Evolutionary conservation across 2,329 filamentous ascomycete species (phyloP), one percentile per base, ranked within the genome.

Genomic region (Leptographium flavum): DNA sequence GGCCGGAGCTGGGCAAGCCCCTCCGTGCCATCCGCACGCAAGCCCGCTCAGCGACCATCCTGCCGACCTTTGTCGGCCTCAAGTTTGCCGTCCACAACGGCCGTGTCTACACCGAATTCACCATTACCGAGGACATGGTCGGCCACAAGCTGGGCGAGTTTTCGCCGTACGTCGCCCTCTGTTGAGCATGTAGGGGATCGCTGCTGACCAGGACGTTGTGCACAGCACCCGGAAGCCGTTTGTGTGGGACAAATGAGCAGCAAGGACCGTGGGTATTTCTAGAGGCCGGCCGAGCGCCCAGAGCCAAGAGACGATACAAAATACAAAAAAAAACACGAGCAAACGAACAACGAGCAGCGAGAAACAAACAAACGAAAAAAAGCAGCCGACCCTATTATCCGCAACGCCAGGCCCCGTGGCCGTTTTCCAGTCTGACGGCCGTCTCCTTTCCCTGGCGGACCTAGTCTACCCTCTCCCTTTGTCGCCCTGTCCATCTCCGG

Each of bases 131-230:
- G 61, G 85, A 94, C 58, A 95, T 95, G 88, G 88, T 95, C 42
- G 88, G 88, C 45, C 83, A 92, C 64, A 95, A 94, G 67, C 71
- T 95, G 54, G 88, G 88, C 56, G 88, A 95, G 66, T 95, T 94
- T 62, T 80, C 87, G 50, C 70, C 77, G 87, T 94, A 75, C 58
- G 86, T 77, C 42, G 14, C 9, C 2, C 3, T 19, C 11, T 15
- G 4, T 11, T 30, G 6, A 6, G 6, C n/a, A 14, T 11, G 35
- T 19, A 15, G 19, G 3, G 13, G 5, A 19, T 9, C 7, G 11
- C 23, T 23, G 36, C 36, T 42, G n/a, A n/a, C n/a, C n/a, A n/a
- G n/a, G 15, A 42, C 40, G 15, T 14, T 15, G 7, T 15, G 5
- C 15, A 23, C 32, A 78, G 74, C 46, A 77, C 74, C 51, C 65